phyloP scores from a whole-genome alignment of 139 green algal genomes.

The Axilococcus clingmanii region DNA sequence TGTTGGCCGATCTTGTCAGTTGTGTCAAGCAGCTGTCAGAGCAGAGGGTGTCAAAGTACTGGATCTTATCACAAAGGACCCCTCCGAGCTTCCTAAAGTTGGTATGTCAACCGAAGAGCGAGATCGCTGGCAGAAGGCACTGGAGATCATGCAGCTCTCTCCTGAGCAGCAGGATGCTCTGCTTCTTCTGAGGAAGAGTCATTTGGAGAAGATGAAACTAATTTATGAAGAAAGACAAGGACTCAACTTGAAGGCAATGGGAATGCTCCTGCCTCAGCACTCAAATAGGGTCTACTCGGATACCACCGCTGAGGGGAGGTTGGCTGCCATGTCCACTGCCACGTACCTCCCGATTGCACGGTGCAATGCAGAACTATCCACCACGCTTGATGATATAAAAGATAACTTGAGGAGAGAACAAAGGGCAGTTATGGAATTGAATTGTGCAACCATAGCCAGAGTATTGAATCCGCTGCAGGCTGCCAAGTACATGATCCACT shows the following conservation, averaged over 20 bases:
- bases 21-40: conserved; percentile 27
- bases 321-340: conserved; percentile 7
- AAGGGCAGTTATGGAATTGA: conserved; percentile 24
- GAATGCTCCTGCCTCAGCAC: conserved; percentile 22
- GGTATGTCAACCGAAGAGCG: background rate
- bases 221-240: conserved; percentile 31
- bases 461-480: conserved; percentile 17
- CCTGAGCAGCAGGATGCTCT: conserved; percentile 20
- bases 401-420: conserved; percentile 30
- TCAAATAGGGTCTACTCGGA: conserved; percentile 11
- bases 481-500: conserved; percentile 15
- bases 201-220: conserved; percentile 24
- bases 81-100: background rate
- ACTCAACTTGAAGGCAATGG: conserved; percentile 32
- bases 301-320: conserved; percentile 17
- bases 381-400: conserved; percentile 23
- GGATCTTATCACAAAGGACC: conserved; percentile 18
- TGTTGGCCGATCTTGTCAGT: conserved; percentile 25
- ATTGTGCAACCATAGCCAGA: conserved; percentile 15
- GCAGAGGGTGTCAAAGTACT: conserved; percentile 20
- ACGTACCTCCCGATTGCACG: conserved; percentile 16
- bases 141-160: conserved; percentile 20
- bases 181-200: conserved; percentile 20
- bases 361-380: conserved; percentile 14
- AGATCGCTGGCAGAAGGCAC: background rate